Evolutionary conservation across 2,329 filamentous ascomycete genomes (phyloP).

Genomic region (Aspergillus candidus): DNA sequence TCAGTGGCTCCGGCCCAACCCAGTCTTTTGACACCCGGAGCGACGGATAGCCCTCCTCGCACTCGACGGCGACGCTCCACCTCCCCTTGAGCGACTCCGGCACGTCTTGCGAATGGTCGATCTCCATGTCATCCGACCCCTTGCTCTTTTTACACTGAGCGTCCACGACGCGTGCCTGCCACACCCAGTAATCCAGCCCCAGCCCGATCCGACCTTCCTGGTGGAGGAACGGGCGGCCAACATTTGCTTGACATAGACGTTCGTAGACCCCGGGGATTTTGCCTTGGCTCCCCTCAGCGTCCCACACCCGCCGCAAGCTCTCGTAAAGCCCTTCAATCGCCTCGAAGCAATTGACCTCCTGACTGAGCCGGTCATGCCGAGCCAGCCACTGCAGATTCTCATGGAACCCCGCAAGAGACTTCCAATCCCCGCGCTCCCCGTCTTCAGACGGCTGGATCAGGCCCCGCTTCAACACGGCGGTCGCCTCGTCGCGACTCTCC

Average conservation of each 20-base stretch:
- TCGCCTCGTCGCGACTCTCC: constrained; percentile 38
- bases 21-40: constrained; percentile 41
- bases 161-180: constrained; percentile 31
- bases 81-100: constrained; percentile 17
- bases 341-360: constrained; percentile 43
- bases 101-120: constrained; percentile 23
- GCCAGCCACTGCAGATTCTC: constrained; percentile 41
- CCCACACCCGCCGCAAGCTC: constrained; percentile 39
- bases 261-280: constrained; percentile 29
- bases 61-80: constrained; percentile 38
- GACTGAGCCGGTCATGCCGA: constrained; percentile 40
- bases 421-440: constrained; percentile 30
- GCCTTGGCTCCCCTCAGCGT: constrained; percentile 32
- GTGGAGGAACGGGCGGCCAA: constrained; percentile 40
- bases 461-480: constrained; percentile 37
- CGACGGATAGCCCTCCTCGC: constrained; percentile 41
- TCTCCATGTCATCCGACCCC: constrained; percentile 28
- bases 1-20: constrained; percentile 34
- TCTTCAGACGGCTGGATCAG: constrained; percentile 30
- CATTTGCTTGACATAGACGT: constrained; percentile 36
- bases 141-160: constrained; percentile 17
- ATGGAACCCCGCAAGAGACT: constrained; percentile 34
- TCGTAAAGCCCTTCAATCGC: constrained; percentile 40
- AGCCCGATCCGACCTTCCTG: constrained; percentile 35
- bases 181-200: constrained; percentile 39